A percentile compares a stretch with the other conserved stretches of the same genome.
Conservation (phyloP, 495 filamentous ascomycete genomes). For the Baudoinia panamericana region DNA sequence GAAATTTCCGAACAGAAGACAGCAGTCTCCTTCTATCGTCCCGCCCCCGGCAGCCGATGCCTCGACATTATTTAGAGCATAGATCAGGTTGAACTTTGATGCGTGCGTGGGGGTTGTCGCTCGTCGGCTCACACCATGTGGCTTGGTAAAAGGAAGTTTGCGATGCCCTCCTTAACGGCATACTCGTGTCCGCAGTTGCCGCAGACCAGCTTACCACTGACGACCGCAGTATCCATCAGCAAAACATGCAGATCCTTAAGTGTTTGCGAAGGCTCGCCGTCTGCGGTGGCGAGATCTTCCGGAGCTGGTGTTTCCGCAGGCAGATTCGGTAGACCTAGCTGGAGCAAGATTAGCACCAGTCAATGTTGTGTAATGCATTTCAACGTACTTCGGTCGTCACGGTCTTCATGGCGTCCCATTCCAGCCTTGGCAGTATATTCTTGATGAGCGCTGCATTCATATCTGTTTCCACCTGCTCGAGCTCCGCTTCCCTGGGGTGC, state of each 20-base stretch:
- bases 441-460: conserved; percentile 63
- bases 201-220: conserved; percentile 77
- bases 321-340: conserved; percentile 75
- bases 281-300: conserved; percentile 30
- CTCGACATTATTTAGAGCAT: too few species aligned
- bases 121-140: conserved; percentile 66
- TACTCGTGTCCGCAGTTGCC: conserved; percentile 89
- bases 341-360: conserved; percentile 3
- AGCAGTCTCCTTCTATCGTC: too few species aligned
- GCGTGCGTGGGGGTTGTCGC: too few species aligned
- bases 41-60: too few species aligned
- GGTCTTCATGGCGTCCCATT: conserved; percentile 65
- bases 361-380: background rate
- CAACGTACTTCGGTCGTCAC: conserved; percentile 64
- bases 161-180: conserved; percentile 82
- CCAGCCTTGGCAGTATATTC: conserved; percentile 74
- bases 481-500: conserved; percentile 80
- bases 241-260: conserved; percentile 66
- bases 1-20: too few species aligned
- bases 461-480: conserved; percentile 67
- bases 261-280: conserved; percentile 38
- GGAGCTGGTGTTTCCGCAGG: conserved; percentile 47
- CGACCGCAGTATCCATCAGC: conserved; percentile 79
- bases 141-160: conserved; percentile 87
- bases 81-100: too few species aligned